These are phyloP conservation scores for Colletotrichum sojae DNA, from an alignment of 2,329 filamentous ascomycete species.

Conservation along the genomic window DNA sequence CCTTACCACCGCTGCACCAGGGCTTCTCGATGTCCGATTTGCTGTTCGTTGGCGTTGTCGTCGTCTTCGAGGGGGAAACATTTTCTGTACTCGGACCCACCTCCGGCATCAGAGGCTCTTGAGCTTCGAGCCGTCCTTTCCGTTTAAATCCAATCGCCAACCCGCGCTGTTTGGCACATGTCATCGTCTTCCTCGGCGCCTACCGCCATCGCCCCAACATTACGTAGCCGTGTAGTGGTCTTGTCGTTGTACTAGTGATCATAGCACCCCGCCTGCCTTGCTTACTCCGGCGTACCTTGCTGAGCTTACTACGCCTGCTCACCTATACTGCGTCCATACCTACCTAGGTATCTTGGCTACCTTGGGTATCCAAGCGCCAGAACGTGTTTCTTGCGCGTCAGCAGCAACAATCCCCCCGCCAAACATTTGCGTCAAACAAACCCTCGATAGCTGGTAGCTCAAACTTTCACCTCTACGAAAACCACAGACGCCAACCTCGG, in stretches of 20 bases:
- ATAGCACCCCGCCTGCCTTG: constrained; percentile 4
- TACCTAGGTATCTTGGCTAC: too few relatives aligned
- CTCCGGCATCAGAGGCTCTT: constrained; percentile 35
- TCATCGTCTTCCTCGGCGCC: constrained; percentile 28
- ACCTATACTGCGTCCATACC: not conserved
- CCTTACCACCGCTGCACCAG: not conserved
- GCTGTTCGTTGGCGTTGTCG: not conserved
- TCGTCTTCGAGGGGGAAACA: constrained; percentile 10
- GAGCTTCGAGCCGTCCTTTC: constrained; percentile 35
- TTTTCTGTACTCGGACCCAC: constrained; percentile 28
- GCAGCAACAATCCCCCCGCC: constrained; percentile 24
- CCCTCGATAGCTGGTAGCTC: not conserved
- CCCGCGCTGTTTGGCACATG: constrained; percentile 27
- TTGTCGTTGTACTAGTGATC: constrained; percentile 6
- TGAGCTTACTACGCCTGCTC: not conserved
- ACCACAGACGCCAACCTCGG: not conserved
- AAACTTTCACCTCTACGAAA: constrained; percentile 15
- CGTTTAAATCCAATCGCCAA: constrained; percentile 36
- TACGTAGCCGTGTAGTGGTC: constrained; percentile 34
- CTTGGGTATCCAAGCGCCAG: not conserved
- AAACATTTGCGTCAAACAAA: constrained; percentile 23
- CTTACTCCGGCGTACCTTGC: not conserved
- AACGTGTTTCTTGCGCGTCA: constrained; percentile 28
- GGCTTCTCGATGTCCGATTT: not conserved
- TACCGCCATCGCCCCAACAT: constrained; percentile 27